Percentiles rank a stretch among this genome's conserved stretches.
phyloP scores from a whole-genome alignment of 176 grass and related monocot species.

The Phyllostachys edulis region DNA sequence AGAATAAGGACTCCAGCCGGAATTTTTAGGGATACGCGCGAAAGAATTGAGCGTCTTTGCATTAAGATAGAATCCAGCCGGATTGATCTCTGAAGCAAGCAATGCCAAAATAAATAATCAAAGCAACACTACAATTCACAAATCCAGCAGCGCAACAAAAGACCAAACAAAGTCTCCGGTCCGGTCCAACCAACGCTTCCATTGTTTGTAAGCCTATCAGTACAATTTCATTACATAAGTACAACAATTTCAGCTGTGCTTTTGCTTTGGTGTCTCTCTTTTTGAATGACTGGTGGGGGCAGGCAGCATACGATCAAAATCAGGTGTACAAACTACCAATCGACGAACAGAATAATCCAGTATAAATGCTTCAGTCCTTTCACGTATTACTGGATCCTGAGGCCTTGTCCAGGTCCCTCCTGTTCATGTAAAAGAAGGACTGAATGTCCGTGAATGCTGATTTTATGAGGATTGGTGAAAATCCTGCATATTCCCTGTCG shows the following conservation, averaged over 20 bases:
- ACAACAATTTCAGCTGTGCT: conserved; percentile 9
- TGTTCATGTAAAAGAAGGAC: conserved; percentile 71
- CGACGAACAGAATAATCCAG: neutral
- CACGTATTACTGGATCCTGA: conserved; percentile 23
- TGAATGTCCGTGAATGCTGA: conserved; percentile 58
- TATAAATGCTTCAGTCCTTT: neutral
- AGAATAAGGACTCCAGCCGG: no score
- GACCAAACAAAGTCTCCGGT: neutral
- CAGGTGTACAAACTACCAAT: neutral
- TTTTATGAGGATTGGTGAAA: conserved; percentile 65
- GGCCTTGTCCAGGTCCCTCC: conserved; percentile 51
- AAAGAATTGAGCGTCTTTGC: no score
- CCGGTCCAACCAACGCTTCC: neutral
- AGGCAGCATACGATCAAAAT: neutral
- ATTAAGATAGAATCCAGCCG: no score
- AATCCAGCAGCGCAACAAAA: neutral
- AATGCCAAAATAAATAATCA: neutral
- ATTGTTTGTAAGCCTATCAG: neutral
- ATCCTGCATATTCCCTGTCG: conserved; percentile 68
- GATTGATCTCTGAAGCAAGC: no score
- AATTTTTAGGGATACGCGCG: no score
- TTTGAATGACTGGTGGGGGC: neutral
- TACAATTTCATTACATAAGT: neutral
- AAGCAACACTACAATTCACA: neutral
- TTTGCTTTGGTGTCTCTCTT: neutral